Base-by-base conservation (phyloP, 495 filamentous ascomycete genomes). In the Daldinia grandis region DNA sequence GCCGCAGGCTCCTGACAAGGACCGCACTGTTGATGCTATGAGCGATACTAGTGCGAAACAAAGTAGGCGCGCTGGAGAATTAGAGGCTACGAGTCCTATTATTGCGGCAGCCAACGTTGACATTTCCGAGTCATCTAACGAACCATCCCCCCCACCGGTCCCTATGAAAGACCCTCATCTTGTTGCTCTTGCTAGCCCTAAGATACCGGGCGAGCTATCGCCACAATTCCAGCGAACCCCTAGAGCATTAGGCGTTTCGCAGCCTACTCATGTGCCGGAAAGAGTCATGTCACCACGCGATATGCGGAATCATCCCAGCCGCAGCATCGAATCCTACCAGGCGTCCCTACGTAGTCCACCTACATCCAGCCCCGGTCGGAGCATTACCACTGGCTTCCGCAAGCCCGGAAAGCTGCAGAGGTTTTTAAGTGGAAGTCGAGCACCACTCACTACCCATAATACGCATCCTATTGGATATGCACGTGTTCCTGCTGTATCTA, bases 331-430 rank as follows among this genome's bases (percentile, higher is more conserved):
- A 47, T 38, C 28, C 17, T 58, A 40, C 10, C 50, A 35, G 17
- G 12, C 50, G 24, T 58, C 33, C 47, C 35, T 44, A 27, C 57
- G 37, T 38, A 64, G 24, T 14, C 44, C 44, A 30, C 24, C 30
- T 38, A 59, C 64, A 1, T 77, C 78, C 8, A 69, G 27, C n/a
- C 79, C 78, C 4, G 55, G 66, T 6, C 53, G 74, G 28, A 81
- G 75, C 65, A 78, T 77, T n/a, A 74, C 78, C 1, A 76, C 73
- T 55, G 75, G 71, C 28, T 66, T 78, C 8, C 79, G 77, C 37
- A 79, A 79, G 40, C 74, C 76, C 1, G 76, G 79, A 44, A 81
- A 77, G 57, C 64, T 84, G 4, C 78, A 81, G 31, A 78, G 81
- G 25, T 72, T 85, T 50, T 50, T 85, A 30, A 80, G 80, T 66